Base-by-base conservation (phyloP, 164 flowering plant species). In the Magnolia sinica region DNA sequence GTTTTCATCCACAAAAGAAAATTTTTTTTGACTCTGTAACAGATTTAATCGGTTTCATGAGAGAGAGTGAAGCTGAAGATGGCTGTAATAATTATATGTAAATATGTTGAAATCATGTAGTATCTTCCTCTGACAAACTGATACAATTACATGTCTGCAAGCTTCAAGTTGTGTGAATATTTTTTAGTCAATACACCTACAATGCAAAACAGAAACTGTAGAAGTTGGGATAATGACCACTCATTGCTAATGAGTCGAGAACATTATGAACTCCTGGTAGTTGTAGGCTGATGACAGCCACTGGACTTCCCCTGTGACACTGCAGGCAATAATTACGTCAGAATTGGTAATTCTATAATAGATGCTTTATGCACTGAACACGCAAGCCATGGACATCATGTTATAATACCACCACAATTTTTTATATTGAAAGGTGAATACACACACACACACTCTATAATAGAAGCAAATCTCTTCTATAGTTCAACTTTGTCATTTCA, bases 211-310 rank as follows among this genome's bases (percentile, higher is more conserved):
- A 73, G 66, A 23, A 10, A 4, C 52, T 67, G 23, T 68, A 51
- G 22, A 3, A 68, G 59, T 8, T 51, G 23, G 24, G n/a, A 64
- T 11, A 63, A 16, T 55, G 61, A 27, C 19, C 66, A 78, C 86
- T 81, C 69, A 85, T 87, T 8, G 88, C 89, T 76, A 87, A 78
- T 4, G 88, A 87, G 79, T 87, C 85, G 68, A 83, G 81, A 64
- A 85, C 84, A 72, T 85, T 85, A 71, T 87, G 84, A 76, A 82
- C 81, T 72, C 88, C 89, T 16, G 89, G 83, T 65, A 84, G 70
- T 75, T 81, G 83, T 52, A 87, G 66, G 81, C 86, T 87, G 81
- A 87, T 83, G 9, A 84, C 79, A 71, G 81, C 83, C 64, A 83
- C 77, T 52, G 81, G 85, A 64, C 37, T 24, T 19, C 85, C 89